These are phyloP conservation scores for Novakomyces olei DNA, from an alignment of 805 yeast species.

Conservation along the genomic window DNA sequence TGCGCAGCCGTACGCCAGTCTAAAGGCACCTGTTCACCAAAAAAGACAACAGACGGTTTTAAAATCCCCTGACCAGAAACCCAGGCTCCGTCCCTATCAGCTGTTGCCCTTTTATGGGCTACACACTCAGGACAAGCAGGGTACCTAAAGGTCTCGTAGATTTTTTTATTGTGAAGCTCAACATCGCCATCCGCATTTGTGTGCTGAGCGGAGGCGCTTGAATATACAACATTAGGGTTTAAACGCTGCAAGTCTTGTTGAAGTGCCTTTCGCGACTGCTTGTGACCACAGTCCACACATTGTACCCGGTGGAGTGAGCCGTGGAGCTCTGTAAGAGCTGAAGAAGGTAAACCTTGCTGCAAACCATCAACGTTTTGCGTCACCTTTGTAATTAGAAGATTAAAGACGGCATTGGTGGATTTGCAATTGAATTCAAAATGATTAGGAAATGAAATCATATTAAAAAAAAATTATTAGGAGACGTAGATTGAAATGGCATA, in stretches of 20 bases:
- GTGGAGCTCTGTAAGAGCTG: conserved; percentile 12
- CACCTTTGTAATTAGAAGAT: no score
- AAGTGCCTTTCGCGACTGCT: conserved; percentile 7
- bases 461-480: no score
- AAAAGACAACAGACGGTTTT: conserved; percentile 13
- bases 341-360: conserved; percentile 9
- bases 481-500: no score
- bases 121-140: conserved; percentile 12
- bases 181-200: conserved; percentile 13
- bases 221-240: conserved; percentile 11
- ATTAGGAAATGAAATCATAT: no score
- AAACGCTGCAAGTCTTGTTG: conserved; percentile 8
- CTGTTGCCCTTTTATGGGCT: neutral
- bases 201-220: conserved; percentile 7
- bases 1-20: conserved; percentile 8
- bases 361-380: conserved; percentile 13
- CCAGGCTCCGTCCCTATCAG: conserved; percentile 9
- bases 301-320: conserved; percentile 11
- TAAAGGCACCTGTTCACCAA: conserved; percentile 13
- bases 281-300: conserved; percentile 11
- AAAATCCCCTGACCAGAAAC: conserved; percentile 10
- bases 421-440: no score
- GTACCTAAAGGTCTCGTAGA: conserved; percentile 11
- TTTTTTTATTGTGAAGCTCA: conserved; percentile 8
- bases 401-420: no score